Conservation (phyloP, 441 rosid species). For the Melianthus villosus region DNA sequence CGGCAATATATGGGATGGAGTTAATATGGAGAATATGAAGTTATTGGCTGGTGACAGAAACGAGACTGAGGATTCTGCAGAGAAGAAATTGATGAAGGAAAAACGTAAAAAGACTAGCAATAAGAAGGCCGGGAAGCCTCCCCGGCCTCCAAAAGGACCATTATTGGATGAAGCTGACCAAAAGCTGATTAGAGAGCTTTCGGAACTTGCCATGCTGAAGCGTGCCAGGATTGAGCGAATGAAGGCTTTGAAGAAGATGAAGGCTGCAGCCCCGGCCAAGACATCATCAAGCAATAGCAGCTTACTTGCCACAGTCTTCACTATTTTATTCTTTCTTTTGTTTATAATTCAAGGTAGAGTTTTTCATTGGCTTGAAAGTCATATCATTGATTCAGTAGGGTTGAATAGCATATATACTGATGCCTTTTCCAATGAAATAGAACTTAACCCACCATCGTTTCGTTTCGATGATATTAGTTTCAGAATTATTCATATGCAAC, state of each 20-base stretch:
- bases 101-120: constrained; percentile 40
- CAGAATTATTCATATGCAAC: no score
- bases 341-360: constrained; percentile 50
- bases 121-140: constrained; percentile 59
- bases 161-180: constrained; percentile 69
- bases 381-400: background rate
- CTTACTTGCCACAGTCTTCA: constrained; percentile 42
- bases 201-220: constrained; percentile 74
- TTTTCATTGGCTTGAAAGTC: background rate
- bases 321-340: constrained; percentile 45
- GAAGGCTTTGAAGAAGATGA: constrained; percentile 75
- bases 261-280: constrained; percentile 44
- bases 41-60: constrained; percentile 15
- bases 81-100: constrained; percentile 31
- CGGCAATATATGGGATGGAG: constrained; percentile 10
- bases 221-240: constrained; percentile 67
- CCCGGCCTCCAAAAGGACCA: constrained; percentile 83
- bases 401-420: background rate
- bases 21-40: constrained; percentile 16
- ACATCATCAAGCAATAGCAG: constrained; percentile 42
- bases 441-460: no score
- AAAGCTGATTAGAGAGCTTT: constrained; percentile 59
- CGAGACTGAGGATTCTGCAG: constrained; percentile 12
- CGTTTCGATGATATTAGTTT: no score
- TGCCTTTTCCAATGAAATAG: background rate